phyloP scores from a whole-genome alignment of 352 stramenopile species.

The Globisporangium yorkense region DNA sequence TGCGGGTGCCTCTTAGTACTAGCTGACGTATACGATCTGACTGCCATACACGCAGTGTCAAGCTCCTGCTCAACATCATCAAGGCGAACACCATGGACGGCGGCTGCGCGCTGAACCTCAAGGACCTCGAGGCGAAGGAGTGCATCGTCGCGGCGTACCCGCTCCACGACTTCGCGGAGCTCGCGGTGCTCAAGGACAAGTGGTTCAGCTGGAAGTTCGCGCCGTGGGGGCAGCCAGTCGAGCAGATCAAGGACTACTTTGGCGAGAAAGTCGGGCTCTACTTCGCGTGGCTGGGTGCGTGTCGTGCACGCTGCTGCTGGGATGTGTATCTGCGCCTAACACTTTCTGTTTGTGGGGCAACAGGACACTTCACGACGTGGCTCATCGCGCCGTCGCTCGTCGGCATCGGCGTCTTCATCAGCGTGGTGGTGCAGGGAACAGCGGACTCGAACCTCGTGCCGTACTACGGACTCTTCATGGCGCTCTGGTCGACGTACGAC shows the following conservation, averaged over 20 bases:
- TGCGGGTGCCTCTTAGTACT: no score
- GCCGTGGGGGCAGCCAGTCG: slow-evolving; percentile 53
- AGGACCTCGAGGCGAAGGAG: slow-evolving; percentile 40
- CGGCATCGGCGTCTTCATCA: slow-evolving; percentile 84
- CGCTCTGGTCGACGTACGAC: slow-evolving; percentile 60
- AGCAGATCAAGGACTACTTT: slow-evolving; percentile 77
- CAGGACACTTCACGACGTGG: slow-evolving; percentile 92
- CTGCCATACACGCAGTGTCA: slow-evolving; percentile 27
- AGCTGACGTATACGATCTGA: neutral
- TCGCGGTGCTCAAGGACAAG: slow-evolving; percentile 34
- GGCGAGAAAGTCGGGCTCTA: slow-evolving; percentile 94
- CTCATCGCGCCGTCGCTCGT: slow-evolving; percentile 90
- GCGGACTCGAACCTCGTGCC: slow-evolving; percentile 56
- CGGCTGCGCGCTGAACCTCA: slow-evolving; percentile 50
- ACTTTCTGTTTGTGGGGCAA: neutral
- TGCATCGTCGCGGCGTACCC: slow-evolving; percentile 55
- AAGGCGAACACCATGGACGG: slow-evolving; percentile 46
- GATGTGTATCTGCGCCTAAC: neutral
- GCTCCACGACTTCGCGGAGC: slow-evolving; percentile 49
- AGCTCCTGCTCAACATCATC: slow-evolving; percentile 69
- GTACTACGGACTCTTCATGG: slow-evolving; percentile 82
- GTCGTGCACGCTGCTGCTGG: neutral
- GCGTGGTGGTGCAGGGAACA: slow-evolving; percentile 54
- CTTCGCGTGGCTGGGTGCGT: slow-evolving; percentile 88
- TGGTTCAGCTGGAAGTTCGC: slow-evolving; percentile 64